phyloP scores from a whole-genome alignment of 805 yeast species.

The Metschnikowia hibisci region DNA sequence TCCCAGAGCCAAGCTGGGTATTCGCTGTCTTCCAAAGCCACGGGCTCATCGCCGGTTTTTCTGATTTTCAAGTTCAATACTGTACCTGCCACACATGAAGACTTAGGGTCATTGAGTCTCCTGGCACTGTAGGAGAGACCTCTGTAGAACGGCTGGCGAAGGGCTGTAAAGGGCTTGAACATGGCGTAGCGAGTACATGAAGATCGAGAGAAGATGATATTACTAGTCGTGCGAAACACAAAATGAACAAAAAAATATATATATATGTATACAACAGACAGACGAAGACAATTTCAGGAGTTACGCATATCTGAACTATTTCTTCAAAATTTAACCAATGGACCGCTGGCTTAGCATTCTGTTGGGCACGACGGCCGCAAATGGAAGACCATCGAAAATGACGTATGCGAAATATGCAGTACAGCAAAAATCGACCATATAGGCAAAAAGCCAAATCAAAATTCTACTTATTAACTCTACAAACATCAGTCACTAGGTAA shows the following conservation, averaged over 20 bases:
- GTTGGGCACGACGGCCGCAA: neutral
- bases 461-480: no score
- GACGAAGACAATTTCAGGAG: no score
- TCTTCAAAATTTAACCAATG: neutral
- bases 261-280: no score
- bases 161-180: constrained; percentile 7
- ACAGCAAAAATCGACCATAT: neutral
- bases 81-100: constrained; percentile 70
- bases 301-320: neutral
- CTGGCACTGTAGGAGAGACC: constrained; percentile 9
- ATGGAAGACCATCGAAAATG: neutral
- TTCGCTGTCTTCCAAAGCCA: constrained; percentile 81
- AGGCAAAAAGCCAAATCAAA: neutral
- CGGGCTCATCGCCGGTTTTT: constrained; percentile 81
- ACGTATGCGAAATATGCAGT: neutral
- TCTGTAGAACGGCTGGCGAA: constrained; percentile 11
- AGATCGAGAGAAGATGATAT: constrained; percentile 1
- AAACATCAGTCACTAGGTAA: neutral
- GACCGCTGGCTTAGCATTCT: no score
- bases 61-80: constrained; percentile 65
- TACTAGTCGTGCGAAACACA: neutral
- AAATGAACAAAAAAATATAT: neutral
- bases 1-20: constrained; percentile 97
- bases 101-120: constrained; percentile 20
- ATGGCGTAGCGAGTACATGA: neutral